These are phyloP conservation scores for Sclerospora graminicola DNA, from an alignment of 352 stramenopile species.

Conservation along the genomic window DNA sequence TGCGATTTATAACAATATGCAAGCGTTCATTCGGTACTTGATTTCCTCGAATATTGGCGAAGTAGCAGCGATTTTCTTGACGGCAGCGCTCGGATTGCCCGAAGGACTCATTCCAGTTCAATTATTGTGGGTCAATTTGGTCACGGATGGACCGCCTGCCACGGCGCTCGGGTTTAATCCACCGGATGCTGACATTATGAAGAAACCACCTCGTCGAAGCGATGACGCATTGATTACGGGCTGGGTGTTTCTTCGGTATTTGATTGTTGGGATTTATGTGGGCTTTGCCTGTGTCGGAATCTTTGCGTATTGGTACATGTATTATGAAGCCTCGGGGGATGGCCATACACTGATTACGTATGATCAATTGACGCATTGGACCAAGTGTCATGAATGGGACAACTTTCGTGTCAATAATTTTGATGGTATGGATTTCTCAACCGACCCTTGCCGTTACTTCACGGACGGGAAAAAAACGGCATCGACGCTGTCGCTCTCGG, in stretches of 20 bases:
- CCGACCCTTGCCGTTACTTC: conserved; percentile 89
- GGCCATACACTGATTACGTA: conserved; percentile 87
- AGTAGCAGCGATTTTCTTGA: conserved; percentile 98
- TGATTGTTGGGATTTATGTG: conserved; percentile 93
- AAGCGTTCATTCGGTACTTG: conserved; percentile 98
- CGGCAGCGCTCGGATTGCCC: conserved; percentile 91
- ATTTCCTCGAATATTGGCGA: conserved; percentile 99
- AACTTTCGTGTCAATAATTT: conserved; percentile 90
- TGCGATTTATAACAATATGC: conserved; percentile 95
- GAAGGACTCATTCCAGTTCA: conserved; percentile 98
- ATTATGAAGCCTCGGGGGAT: conserved; percentile 84
- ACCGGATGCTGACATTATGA: conserved; percentile 96
- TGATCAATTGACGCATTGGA: conserved; percentile 85
- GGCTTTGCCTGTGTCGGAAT: conserved; percentile 86
- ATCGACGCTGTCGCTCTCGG: conserved; percentile 89
- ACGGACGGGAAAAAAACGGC: conserved; percentile 87
- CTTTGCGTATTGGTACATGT: conserved; percentile 93
- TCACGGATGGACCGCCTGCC: conserved; percentile 97
- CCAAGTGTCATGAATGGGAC: conserved; percentile 85
- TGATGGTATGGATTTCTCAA: conserved; percentile 83
- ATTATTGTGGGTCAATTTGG: conserved; percentile 99
- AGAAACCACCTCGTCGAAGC: conserved; percentile 88
- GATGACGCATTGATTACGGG: conserved; percentile 97
- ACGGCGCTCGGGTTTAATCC: conserved; percentile 99
- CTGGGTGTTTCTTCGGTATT: conserved; percentile 97